phyloP scores from a whole-genome alignment of 2,329 filamentous ascomycete species.

The Claviceps maximensis region DNA sequence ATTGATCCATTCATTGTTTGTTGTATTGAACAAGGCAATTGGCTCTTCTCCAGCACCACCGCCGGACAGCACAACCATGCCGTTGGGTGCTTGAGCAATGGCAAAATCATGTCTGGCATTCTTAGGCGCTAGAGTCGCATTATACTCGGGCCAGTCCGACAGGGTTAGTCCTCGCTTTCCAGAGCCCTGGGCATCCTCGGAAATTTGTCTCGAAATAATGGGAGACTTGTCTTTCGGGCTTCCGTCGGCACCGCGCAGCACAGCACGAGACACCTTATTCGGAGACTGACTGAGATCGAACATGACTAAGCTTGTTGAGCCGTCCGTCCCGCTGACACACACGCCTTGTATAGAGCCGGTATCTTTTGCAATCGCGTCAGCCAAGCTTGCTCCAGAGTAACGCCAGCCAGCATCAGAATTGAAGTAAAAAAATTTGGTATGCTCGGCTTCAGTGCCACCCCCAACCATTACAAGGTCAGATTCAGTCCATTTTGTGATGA shows the following conservation, averaged over 20 bases:
- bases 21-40: conserved; percentile 64
- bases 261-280: conserved; percentile 58
- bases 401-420: conserved; percentile 49
- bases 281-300: conserved; percentile 66
- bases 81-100: conserved; percentile 52
- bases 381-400: conserved; percentile 51
- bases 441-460: conserved; percentile 36
- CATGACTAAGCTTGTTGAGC: conserved; percentile 63
- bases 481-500: conserved; percentile 62
- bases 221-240: conserved; percentile 33
- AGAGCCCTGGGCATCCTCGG: conserved; percentile 16
- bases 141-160: conserved; percentile 64
- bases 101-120: conserved; percentile 55
- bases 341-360: conserved; percentile 44
- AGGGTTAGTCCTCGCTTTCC: conserved; percentile 35
- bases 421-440: conserved; percentile 62
- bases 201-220: conserved; percentile 22
- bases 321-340: conserved; percentile 59
- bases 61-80: conserved; percentile 61
- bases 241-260: conserved; percentile 51
- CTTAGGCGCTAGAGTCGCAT: conserved; percentile 54
- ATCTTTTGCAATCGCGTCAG: conserved; percentile 45
- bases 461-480: conserved; percentile 62
- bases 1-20: conserved; percentile 67
- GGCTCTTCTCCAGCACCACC: conserved; percentile 53